Evolutionary conservation across 345 rosid species (phyloP).

Genomic region (Rhodamnia rubescens): DNA sequence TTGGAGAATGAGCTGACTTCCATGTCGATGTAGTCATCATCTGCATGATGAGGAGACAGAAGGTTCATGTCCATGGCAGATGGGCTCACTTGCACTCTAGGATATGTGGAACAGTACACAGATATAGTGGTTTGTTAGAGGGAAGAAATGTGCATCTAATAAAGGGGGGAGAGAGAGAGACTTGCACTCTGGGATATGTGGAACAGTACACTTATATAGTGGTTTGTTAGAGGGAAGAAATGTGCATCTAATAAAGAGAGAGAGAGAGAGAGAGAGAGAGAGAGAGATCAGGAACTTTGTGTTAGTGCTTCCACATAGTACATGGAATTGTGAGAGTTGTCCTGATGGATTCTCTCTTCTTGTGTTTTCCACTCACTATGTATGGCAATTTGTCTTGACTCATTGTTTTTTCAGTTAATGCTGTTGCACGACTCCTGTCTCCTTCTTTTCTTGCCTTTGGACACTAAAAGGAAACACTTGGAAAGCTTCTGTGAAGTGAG

Average conservation of each 20-base stretch:
- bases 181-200: not conserved
- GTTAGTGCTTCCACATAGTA: not conserved
- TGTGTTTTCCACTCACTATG: not conserved
- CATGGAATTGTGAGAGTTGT: not conserved
- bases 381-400: not conserved
- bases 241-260: not conserved
- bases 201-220: not conserved
- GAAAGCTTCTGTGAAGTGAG: not conserved
- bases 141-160: not conserved
- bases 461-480: not conserved
- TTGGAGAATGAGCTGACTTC: constrained; percentile 49
- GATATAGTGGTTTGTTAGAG: not conserved
- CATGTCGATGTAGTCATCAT: constrained; percentile 74
- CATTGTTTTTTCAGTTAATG: not conserved
- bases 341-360: not conserved
- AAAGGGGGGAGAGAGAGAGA: not conserved
- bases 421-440: not conserved
- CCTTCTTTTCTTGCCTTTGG: not conserved
- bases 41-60: constrained; percentile 33
- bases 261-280: not conserved
- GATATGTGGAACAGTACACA: not conserved
- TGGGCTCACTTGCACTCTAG: not conserved
- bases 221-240: not conserved
- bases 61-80: constrained; percentile 34
- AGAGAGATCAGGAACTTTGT: not conserved